Base-by-base conservation (phyloP, 176 grass and related monocot genomes). In the Metroxylon sagu region DNA sequence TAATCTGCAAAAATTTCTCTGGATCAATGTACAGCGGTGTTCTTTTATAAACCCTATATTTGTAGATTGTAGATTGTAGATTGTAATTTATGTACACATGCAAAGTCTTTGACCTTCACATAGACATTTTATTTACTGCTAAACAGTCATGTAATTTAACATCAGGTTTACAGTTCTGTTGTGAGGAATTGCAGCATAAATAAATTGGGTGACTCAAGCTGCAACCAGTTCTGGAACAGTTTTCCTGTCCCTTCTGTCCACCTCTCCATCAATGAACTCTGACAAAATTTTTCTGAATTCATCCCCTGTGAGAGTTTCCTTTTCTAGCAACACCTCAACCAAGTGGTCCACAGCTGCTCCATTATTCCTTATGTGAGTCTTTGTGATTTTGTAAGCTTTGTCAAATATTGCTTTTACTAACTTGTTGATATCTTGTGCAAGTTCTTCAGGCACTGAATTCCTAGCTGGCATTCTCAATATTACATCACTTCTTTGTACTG, bases 291-390 rank as follows among this genome's bases (percentile, higher is more conserved):
- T 79, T 74, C 86, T 79, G 63, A 87, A 89, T 56, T 89, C 86
- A 14, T 89, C 90, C 48, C 83, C 80, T n/a, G 59, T 62, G 48
- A 95, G 73, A 26, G 82, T 95, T 79, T 95, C 90, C 79, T 86
- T 79, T 62, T 89, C 82, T 55, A 86, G 48, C 23, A 95, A 68
- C 59, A 95, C 76, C 19, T 95, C 85, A 61, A 89, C 90, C 14
- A 95, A 69, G 35, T 84, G 66, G 52, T 89, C 90, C 4, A 95
- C 83, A 14, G 77, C 90, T 2, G 73, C 79, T 35, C 85, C 48
- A 54, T 73, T 83, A 70, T 76, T 86, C 61, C 70, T 79, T 6
- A 95, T 31, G 29, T 84, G 82, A 54, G 60, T 76, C 67, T 84
- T 95, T 52, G 85, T 85, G 15, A 89, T 68, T 63, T 86, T 74